Conservation (phyloP, 345 rosid species). For the Lumnitzera littorea region DNA sequence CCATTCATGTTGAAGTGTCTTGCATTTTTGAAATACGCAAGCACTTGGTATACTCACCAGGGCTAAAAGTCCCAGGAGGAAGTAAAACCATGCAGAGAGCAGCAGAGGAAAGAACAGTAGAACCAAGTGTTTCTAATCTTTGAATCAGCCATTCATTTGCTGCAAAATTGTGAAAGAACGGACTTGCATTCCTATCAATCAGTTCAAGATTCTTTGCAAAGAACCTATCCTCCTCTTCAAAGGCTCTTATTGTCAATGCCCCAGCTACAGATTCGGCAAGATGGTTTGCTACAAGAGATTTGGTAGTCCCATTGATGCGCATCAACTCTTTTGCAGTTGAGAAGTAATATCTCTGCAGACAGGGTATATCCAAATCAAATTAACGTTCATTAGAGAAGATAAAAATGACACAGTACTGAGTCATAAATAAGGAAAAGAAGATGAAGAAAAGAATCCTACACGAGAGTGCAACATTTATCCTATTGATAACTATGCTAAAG, state of each 20-base stretch:
- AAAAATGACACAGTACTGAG: no score
- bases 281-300: constrained; percentile 87
- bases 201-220: constrained; percentile 63
- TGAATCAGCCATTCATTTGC: constrained; percentile 94
- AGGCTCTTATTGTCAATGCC: constrained; percentile 82
- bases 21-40: background rate
- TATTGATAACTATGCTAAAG: no score
- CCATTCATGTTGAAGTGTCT: background rate
- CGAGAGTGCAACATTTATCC: no score
- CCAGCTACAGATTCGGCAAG: constrained; percentile 91
- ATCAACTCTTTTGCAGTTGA: constrained; percentile 81
- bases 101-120: constrained; percentile 67
- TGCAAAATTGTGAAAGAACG: constrained; percentile 81
- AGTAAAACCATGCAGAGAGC: constrained; percentile 94
- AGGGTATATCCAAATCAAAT: background rate
- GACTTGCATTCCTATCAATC: constrained; percentile 78
- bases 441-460: no score
- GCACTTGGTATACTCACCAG: constrained; percentile 40
- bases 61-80: constrained; percentile 83
- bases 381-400: no score
- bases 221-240: constrained; percentile 81
- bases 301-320: constrained; percentile 89
- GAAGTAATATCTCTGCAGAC: constrained; percentile 65
- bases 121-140: constrained; percentile 71
- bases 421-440: no score